Evolutionary conservation across 1,284 basidiomycete genomes (phyloP).

Genomic region (Apiotrichum sp.): DNA sequence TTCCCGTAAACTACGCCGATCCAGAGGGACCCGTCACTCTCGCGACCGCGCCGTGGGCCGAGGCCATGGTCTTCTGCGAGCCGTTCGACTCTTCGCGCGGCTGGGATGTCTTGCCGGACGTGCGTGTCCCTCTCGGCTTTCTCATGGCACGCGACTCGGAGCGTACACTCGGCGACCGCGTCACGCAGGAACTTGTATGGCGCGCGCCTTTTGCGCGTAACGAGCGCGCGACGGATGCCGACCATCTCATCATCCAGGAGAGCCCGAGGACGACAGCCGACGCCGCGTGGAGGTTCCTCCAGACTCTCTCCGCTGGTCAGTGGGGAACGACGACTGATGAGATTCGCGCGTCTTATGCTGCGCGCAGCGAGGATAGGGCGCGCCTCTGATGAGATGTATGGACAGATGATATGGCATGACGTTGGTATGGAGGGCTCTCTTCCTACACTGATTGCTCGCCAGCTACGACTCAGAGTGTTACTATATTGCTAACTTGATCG

Average conservation of each 20-base stretch:
- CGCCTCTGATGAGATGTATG: not conserved
- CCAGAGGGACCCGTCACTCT: conserved; percentile 26
- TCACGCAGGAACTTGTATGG: conserved; percentile 28
- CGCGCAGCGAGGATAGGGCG: no score
- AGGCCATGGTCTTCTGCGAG: conserved; percentile 26
- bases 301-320: conserved; percentile 9
- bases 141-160: conserved; percentile 22
- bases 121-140: conserved; percentile 31
- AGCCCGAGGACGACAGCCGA: conserved; percentile 29
- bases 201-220: conserved; percentile 24
- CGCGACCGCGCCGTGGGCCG: conserved; percentile 25
- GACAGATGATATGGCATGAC: no score
- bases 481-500: no score
- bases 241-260: conserved; percentile 39
- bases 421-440: no score
- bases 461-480: no score
- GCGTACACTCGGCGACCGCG: conserved; percentile 20
- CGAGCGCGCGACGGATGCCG: conserved; percentile 26
- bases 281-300: conserved; percentile 26
- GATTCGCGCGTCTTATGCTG: conserved; percentile 1
- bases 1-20: conserved; percentile 28
- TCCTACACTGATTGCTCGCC: no score
- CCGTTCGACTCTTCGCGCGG: conserved; percentile 28
- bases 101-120: conserved; percentile 22
- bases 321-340: conserved; percentile 3